A percentile compares a stretch with the other conserved stretches of the same genome.
Evolutionary conservation across 2,329 filamentous ascomycete genomes (phyloP).

Genomic region (Cordyceps farinosa): DNA sequence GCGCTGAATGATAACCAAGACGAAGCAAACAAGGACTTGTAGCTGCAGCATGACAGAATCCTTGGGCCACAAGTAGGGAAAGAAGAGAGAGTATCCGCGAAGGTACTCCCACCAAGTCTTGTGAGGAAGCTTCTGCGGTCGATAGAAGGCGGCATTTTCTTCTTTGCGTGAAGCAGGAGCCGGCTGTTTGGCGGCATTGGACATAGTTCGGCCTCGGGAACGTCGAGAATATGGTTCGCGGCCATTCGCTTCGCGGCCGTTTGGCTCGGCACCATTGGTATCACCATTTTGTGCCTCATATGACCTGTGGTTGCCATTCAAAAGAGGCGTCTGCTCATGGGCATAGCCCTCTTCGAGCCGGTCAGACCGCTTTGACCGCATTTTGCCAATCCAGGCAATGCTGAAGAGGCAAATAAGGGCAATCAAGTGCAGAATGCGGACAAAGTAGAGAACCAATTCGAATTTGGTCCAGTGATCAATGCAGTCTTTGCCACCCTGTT

Average conservation of each 20-base stretch:
- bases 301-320: slow-evolving; percentile 42
- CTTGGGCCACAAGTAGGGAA: slow-evolving; percentile 94
- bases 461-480: slow-evolving; percentile 42
- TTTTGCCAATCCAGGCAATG: slow-evolving; percentile 41
- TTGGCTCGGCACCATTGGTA: slow-evolving; percentile 22
- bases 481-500: slow-evolving; percentile 27
- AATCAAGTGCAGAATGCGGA: slow-evolving; percentile 65
- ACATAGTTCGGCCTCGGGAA: slow-evolving; percentile 35
- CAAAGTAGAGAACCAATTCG: slow-evolving; percentile 63
- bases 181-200: slow-evolving; percentile 35
- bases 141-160: slow-evolving; percentile 76
- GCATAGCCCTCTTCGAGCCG: slow-evolving; percentile 38
- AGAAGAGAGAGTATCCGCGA: slow-evolving; percentile 86
- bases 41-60: slow-evolving; percentile 71
- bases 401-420: slow-evolving; percentile 51
- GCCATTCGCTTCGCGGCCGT: slow-evolving; percentile 1
- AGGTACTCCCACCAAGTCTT: slow-evolving; percentile 97
- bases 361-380: slow-evolving; percentile 35
- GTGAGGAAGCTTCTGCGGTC: slow-evolving; percentile 78
- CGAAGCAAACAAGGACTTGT: slow-evolving; percentile 77
- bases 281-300: slow-evolving; percentile 34
- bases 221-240: slow-evolving; percentile 29
- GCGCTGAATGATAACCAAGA: slow-evolving; percentile 75
- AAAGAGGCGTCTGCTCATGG: slow-evolving; percentile 62
- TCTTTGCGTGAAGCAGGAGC: slow-evolving; percentile 44